phyloP scores from a whole-genome alignment of 495 filamentous ascomycete genomes.

The Usnea hakonensis region DNA sequence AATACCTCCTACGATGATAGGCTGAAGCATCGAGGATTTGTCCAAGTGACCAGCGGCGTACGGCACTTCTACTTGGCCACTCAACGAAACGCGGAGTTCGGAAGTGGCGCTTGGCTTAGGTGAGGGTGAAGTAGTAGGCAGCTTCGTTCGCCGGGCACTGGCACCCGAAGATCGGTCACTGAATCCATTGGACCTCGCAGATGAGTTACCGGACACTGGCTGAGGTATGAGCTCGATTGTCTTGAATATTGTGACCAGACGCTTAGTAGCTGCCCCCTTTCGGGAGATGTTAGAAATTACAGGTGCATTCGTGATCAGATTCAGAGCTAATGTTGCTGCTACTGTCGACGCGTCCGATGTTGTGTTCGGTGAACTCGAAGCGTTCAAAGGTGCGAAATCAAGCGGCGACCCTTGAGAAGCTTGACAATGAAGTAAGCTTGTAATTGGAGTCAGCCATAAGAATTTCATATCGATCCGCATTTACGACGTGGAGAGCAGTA shows the following conservation, averaged over 20 bases:
- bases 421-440: background rate
- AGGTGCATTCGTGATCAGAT: background rate
- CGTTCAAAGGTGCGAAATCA: background rate
- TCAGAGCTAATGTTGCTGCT: background rate
- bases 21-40: background rate
- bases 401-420: background rate
- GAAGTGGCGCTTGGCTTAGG: background rate
- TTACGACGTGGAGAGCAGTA: background rate
- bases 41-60: background rate
- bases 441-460: background rate
- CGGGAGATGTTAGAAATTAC: background rate
- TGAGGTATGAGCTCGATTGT: background rate
- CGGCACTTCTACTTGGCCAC: background rate
- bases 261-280: background rate
- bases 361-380: background rate
- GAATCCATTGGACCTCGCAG: background rate
- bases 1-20: background rate
- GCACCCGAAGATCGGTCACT: background rate
- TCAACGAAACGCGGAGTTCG: background rate
- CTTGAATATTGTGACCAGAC: background rate
- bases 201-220: background rate
- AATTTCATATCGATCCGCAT: background rate
- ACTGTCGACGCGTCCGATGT: background rate
- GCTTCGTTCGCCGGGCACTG: background rate
- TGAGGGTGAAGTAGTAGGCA: background rate